A percentile compares a stretch with the other conserved stretches of the same genome.
Evolutionary conservation across 2,329 filamentous ascomycete species (phyloP).

Genomic region (Colletotrichum musicola): DNA sequence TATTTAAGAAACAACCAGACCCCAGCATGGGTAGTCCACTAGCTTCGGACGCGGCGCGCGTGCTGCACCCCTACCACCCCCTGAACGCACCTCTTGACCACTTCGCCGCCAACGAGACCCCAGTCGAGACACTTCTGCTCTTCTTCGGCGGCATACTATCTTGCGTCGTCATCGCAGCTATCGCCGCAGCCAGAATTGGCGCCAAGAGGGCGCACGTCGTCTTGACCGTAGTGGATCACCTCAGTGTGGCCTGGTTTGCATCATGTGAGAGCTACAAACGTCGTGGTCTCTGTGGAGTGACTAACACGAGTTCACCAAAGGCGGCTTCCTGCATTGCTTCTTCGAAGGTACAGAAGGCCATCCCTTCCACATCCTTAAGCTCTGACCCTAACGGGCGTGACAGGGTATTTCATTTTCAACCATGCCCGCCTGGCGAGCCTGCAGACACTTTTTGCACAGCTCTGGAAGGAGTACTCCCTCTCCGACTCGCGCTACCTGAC

Average conservation of each 20-base stretch:
- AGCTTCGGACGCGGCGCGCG: not conserved
- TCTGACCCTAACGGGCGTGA: not conserved
- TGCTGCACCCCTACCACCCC: constrained; percentile 65
- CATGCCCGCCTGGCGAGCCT: constrained; percentile 74
- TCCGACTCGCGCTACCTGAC: constrained; percentile 91
- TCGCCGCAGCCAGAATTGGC: constrained; percentile 46
- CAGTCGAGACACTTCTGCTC: constrained; percentile 53
- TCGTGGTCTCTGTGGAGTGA: not conserved
- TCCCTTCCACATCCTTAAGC: not conserved
- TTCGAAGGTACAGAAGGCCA: constrained; percentile 75
- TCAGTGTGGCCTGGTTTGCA: constrained; percentile 66
- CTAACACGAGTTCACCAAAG: constrained; percentile 51
- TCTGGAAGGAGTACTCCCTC: constrained; percentile 93
- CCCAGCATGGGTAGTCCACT: not conserved
- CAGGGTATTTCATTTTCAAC: constrained; percentile 82
- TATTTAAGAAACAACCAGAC: too few species aligned
- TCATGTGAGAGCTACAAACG: constrained; percentile 60
- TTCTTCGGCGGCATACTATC: constrained; percentile 53
- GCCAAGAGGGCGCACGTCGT: constrained; percentile 41
- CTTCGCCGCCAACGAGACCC: constrained; percentile 60
- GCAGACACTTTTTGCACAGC: constrained; percentile 82
- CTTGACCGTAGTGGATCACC: constrained; percentile 55
- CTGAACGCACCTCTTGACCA: constrained; percentile 54
- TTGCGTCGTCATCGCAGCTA: constrained; percentile 50
- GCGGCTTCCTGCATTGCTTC: constrained; percentile 79